Conservation (phyloP, 345 rosid species). For the Gossypium sturtianum region DNA sequence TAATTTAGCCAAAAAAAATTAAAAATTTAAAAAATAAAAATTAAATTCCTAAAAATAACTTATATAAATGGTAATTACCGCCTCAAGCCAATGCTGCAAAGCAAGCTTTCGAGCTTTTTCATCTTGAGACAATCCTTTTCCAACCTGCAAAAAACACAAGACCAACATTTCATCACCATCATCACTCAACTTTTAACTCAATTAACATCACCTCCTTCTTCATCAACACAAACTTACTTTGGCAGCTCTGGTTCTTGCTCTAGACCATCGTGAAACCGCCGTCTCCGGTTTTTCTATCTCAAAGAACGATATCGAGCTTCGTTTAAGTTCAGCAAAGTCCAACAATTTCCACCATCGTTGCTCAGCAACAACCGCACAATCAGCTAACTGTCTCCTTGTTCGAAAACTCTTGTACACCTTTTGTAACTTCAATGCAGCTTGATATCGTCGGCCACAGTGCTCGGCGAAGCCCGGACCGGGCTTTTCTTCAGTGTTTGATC, state of each 20-base stretch:
- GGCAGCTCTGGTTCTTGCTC: constrained; percentile 89
- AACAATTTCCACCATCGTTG: constrained; percentile 96
- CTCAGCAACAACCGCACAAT: constrained; percentile 89
- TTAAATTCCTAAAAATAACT: too few relatives aligned
- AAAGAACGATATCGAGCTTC: constrained; percentile 87
- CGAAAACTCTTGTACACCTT: constrained; percentile 92
- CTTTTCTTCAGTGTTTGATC: constrained; percentile 16
- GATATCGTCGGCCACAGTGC: constrained; percentile 24
- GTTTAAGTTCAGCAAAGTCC: constrained; percentile 87
- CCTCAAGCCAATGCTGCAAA: constrained; percentile 96
- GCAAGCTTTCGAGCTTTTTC: constrained; percentile 83
- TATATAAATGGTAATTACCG: constrained; percentile 42
- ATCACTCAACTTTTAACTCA: neutral
- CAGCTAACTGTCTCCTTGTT: constrained; percentile 84
- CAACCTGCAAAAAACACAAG: constrained; percentile 43
- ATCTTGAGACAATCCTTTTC: constrained; percentile 84
- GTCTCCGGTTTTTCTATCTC: constrained; percentile 74
- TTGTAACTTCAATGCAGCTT: constrained; percentile 82
- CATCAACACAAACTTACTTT: constrained; percentile 36
- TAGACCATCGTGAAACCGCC: constrained; percentile 84
- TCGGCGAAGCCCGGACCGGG: neutral
- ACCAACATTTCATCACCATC: neutral
- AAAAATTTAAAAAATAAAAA: too few relatives aligned
- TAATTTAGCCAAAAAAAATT: too few relatives aligned
- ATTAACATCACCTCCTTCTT: neutral